Evolutionary conservation across 257 asterid genomes (phyloP), one percentile per base, ranked within the genome.

Genomic region (Dorcoceras hygrometricum): DNA sequence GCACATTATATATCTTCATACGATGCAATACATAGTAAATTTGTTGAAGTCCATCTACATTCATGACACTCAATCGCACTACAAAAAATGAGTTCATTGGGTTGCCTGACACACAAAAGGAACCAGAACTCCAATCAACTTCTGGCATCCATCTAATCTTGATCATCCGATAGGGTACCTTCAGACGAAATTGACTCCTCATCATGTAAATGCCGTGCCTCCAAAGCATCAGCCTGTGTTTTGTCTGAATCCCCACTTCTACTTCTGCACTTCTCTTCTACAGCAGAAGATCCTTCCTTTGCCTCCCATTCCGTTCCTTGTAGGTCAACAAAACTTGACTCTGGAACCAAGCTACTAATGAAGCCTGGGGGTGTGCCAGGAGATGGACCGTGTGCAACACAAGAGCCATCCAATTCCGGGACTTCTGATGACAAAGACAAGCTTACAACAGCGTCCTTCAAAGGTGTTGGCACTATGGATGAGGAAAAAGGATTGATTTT

Each of bases 161-260:
- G 80, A 69, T 81, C 79, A 79, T 81, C 95, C 7, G 96, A 78
- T 20, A 82, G 29, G 0, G 89, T 84, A 76, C 80, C 95, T 74
- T 88, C 87, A 4, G 96, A 91, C 29, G 95, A 87, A 46, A 68
- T 51, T 64, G 77, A 91, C 57, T 74, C 78, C 62, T 22, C 80
- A 62, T n/a, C n/a, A n/a, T 74, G 81, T 16, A 50, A 51, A 70
- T 60, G 77, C 65, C 22, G 14, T 6, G 60, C 74, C 34, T 18
- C 60, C 69, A 63, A 63, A 70, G 65, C 70, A 62, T 75, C 84
- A 6, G 85, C 84, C 62, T 43, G 78, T 27, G 78, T 81, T 70
- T 85, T 79, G 73, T 88, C 69, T 1, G 85, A 79, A 69, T 78
- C 89, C 57, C 77, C 80, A 75, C 89, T 80, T n/a, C n/a, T n/a